Evolutionary conservation across 441 rosid species (phyloP).

Genomic region (Cnidoscolus chayamansa): DNA sequence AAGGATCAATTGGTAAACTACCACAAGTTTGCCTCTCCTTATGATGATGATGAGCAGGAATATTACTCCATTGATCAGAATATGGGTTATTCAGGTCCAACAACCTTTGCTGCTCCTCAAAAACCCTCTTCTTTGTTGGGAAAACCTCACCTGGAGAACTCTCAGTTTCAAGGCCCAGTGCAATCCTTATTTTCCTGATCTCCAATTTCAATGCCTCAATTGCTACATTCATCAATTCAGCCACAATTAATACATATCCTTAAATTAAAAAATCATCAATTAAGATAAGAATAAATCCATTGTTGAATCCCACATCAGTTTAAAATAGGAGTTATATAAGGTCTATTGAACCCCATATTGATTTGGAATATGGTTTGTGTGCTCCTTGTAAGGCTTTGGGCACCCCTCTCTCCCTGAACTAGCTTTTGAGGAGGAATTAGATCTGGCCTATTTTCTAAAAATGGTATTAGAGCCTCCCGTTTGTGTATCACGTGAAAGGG

Average conservation of each 20-base stretch:
- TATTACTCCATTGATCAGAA: background rate
- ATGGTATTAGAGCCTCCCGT: too few species aligned
- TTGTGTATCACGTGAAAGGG: too few species aligned
- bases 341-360: too few species aligned
- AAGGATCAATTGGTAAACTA: background rate
- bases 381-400: too few species aligned
- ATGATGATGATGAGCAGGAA: background rate
- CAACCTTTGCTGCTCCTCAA: background rate
- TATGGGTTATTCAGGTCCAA: background rate
- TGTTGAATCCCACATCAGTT: background rate
- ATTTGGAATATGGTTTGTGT: too few species aligned
- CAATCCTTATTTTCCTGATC: slow-evolving; percentile 12
- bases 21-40: background rate
- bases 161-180: slow-evolving; percentile 5
- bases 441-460: too few species aligned
- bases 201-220: slow-evolving; percentile 19
- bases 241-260: too few species aligned
- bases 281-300: background rate
- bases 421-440: too few species aligned
- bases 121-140: background rate
- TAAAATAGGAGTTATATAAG: too few species aligned
- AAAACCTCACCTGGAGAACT: background rate
- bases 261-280: background rate
- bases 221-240: background rate
- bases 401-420: too few species aligned